Evolutionary conservation across 768 basidiomycete genomes (phyloP).

Genomic region (Krasilnikovozyma curviuscula): DNA sequence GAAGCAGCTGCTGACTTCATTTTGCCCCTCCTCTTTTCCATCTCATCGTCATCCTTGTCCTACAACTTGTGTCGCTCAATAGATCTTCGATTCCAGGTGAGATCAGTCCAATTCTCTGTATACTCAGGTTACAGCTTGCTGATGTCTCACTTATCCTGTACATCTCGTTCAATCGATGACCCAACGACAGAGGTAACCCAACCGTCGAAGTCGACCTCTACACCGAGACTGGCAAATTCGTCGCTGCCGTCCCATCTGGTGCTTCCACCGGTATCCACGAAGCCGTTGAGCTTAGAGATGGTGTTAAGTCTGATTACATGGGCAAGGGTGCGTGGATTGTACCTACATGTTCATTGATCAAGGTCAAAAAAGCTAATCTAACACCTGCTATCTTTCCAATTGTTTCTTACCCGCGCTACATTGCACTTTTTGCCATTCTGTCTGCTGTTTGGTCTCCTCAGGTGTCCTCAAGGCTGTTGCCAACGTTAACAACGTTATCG

Average conservation of each 20-base stretch:
- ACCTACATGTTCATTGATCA: too few species aligned
- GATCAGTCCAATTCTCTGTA: constrained; percentile 39
- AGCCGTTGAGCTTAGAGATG: constrained; percentile 95
- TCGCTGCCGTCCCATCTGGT: constrained; percentile 88
- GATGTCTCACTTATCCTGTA: neutral
- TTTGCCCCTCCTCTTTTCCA: neutral
- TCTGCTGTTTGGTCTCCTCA: constrained; percentile 22
- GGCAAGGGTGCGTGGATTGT: constrained; percentile 57
- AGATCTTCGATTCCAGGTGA: constrained; percentile 99
- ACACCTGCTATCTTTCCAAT: neutral
- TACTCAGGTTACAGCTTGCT: neutral
- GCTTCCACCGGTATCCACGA: constrained; percentile 97
- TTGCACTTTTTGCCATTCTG: constrained; percentile 3
- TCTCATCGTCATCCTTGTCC: neutral
- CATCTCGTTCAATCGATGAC: constrained; percentile 13
- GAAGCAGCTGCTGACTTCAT: too few species aligned
- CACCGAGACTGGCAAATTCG: constrained; percentile 45
- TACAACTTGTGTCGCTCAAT: neutral
- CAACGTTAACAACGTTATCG: constrained; percentile 84
- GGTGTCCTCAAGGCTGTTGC: constrained; percentile 84
- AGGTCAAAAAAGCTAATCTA: too few species aligned
- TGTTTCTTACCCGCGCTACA: neutral
- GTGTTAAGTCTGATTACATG: constrained; percentile 75
- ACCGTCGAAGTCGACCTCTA: constrained; percentile 83
- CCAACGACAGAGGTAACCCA: constrained; percentile 22